These are phyloP conservation scores for Fraxinus americana DNA, from an alignment of 257 asterid genomes.

Conservation along the genomic window DNA sequence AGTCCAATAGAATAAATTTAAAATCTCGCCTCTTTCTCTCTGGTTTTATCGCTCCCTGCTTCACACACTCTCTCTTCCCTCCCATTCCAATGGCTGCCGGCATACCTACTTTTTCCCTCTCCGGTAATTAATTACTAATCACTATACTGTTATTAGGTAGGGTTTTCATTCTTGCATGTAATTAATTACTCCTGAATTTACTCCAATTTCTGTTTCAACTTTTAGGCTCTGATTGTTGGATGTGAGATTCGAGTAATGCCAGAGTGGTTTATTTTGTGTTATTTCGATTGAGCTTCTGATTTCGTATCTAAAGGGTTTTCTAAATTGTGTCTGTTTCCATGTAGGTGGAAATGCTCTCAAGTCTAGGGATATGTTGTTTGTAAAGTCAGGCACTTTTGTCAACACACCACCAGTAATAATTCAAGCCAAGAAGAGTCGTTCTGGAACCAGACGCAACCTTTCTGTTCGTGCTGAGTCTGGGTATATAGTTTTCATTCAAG, in stretches of 20 bases:
- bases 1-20: too few species aligned
- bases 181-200: neutral
- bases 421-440: conserved; percentile 35
- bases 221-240: neutral
- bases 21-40: neutral
- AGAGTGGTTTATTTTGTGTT: neutral
- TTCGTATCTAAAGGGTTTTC: neutral
- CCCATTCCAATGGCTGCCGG: conserved; percentile 56
- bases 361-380: conserved; percentile 29
- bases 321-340: conserved; percentile 16
- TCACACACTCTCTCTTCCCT: neutral
- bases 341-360: conserved; percentile 55
- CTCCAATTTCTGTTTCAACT: conserved; percentile 17
- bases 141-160: neutral
- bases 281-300: neutral
- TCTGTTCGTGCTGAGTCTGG: conserved; percentile 56
- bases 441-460: conserved; percentile 35
- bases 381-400: conserved; percentile 43
- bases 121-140: conserved; percentile 39
- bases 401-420: conserved; percentile 39
- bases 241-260: conserved; percentile 13
- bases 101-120: conserved; percentile 38
- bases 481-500: conserved; percentile 36
- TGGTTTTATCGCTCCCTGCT: neutral
- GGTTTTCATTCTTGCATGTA: neutral